These are phyloP conservation scores for Pseudocercospora pini-densiflorae DNA, from an alignment of 2,329 filamentous ascomycete genomes.

Conservation along the genomic window DNA sequence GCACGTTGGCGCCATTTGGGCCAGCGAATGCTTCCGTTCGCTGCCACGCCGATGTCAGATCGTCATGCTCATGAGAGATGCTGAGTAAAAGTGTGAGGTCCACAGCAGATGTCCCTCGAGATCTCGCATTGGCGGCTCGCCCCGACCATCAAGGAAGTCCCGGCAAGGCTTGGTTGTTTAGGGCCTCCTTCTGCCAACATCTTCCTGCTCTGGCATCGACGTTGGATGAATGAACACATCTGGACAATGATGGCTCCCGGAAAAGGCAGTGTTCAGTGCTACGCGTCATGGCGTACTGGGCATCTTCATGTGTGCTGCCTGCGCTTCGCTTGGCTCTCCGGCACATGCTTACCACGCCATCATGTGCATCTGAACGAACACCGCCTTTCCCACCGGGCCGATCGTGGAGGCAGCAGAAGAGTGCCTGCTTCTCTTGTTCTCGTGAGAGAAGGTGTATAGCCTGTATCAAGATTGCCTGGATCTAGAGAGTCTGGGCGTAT, in stretches of 20 bases:
- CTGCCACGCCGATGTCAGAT: neutral
- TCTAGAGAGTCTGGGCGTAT: neutral
- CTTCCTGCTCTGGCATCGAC: neutral
- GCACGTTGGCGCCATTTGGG: neutral
- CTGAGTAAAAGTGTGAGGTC: conserved; percentile 15
- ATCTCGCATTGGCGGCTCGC: conserved; percentile 14
- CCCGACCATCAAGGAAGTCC: neutral
- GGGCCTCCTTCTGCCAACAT: neutral
- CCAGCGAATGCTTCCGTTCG: neutral
- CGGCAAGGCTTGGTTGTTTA: neutral
- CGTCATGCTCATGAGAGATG: neutral
- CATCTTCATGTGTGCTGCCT: neutral
- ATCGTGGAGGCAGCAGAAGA: neutral
- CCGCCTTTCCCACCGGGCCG: neutral
- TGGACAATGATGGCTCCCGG: neutral
- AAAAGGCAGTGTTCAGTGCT: neutral
- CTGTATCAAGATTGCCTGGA: neutral
- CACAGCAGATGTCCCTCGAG: conserved; percentile 10
- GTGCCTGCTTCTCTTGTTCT: neutral
- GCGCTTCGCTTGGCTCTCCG: neutral
- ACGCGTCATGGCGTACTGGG: neutral
- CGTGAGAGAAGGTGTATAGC: no score
- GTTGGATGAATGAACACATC: neutral
- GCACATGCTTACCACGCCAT: neutral
- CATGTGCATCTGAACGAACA: neutral